Evolutionary conservation across 176 grass and related monocot species (phyloP), one percentile per base, ranked within the genome.

Genomic region (Zizania latifolia): DNA sequence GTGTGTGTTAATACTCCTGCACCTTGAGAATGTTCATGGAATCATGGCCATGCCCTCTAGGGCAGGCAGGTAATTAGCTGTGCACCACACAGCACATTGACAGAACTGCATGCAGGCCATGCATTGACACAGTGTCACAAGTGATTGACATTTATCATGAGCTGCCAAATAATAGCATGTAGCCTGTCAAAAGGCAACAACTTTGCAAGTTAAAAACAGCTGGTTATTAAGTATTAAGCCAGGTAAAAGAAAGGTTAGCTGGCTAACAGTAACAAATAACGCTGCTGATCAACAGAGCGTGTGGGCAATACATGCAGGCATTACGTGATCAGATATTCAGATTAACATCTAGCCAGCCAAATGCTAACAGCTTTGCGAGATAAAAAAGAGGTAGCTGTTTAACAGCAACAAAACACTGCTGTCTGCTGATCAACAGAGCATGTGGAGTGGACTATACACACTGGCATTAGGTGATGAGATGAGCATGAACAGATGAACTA

Each of bases 11-110:
- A n/a, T n/a, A n/a, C n/a, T n/a, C n/a, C n/a, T n/a, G n/a, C n/a
- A n/a, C n/a, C n/a, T n/a, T 54, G 68, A 40, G 23, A 53, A 13
- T 72, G 58, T 29, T 41, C 58, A 65, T 44, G 64, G 23, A 23
- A 41, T 4, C 58, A 51, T 55, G 19, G 69, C 44, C 69, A 73
- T 65, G 58, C 41, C 69, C 44, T 82, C 33, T 10, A 65, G 69
- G 68, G 11, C 63, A 32, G 48, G 68, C 51, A 58, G 13, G 9
- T 19, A 2, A 13, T 29, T 28, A 68, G 38, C 38, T 5, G 16
- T 24, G 15, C 50, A 16, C 1, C 15, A 19, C 17, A 24, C 7
- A 24, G 12, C 1, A 22, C 37, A 46, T 22, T 33, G 36, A 58
- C 78, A 14, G 7, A 33, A 10, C 37, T 8, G 64, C 64, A 8